A percentile compares a stretch with the other conserved stretches of the same genome.
Evolutionary conservation across 164 flowering plant genomes (phyloP).

Genomic region (Magnolia changhungtana): DNA sequence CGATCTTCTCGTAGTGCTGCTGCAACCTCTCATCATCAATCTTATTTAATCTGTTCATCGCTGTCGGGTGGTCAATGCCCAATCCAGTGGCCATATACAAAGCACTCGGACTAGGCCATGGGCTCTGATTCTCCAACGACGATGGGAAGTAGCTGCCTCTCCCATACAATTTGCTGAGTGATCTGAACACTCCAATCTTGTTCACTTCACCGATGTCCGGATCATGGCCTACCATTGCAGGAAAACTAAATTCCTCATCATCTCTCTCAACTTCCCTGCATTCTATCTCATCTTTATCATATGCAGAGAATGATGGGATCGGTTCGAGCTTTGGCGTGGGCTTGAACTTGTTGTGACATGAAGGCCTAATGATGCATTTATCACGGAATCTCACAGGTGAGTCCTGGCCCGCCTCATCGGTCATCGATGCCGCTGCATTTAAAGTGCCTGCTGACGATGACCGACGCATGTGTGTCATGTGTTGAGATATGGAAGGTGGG

Average conservation of each 20-base stretch:
- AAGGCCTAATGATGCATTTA: no score
- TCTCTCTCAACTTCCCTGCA: not conserved
- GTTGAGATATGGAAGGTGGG: not conserved
- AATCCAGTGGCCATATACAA: slow-evolving; percentile 14
- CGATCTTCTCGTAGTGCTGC: slow-evolving; percentile 40
- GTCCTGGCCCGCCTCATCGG: not conserved
- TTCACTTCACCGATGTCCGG: not conserved
- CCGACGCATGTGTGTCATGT: no score
- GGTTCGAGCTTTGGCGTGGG: slow-evolving; percentile 6
- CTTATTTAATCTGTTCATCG: not conserved
- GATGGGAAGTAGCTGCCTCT: not conserved
- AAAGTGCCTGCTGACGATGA: not conserved
- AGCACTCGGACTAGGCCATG: not conserved
- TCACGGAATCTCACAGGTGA: not conserved
- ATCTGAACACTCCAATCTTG: not conserved
- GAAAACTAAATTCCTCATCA: slow-evolving; percentile 12
- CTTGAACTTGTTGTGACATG: not conserved
- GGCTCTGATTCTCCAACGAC: not conserved
- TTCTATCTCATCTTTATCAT: not conserved
- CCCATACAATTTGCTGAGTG: not conserved
- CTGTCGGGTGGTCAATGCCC: slow-evolving; percentile 2
- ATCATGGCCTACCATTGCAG: not conserved
- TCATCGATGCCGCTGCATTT: not conserved
- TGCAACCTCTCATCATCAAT: not conserved
- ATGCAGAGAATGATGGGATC: slow-evolving; percentile 7